Percentiles rank a stretch among this genome's conserved stretches.
Evolutionary conservation across 2,329 filamentous ascomycete species (phyloP).

Genomic region (Alternaria ethzedia): DNA sequence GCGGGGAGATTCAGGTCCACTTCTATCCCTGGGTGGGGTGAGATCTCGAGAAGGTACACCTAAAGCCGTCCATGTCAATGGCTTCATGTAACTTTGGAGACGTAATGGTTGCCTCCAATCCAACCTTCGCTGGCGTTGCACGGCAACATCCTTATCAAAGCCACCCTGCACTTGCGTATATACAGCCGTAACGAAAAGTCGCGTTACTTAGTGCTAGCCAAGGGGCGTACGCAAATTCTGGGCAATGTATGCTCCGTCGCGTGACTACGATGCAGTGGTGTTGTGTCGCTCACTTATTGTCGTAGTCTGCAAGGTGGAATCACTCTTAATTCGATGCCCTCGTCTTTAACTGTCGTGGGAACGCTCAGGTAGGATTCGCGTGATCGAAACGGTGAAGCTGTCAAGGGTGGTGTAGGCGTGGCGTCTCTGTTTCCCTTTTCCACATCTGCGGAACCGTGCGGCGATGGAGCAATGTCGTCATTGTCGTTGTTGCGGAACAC

Average conservation of each 20-base stretch:
- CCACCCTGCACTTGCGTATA: not conserved
- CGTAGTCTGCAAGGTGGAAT: not conserved
- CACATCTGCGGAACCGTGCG: not conserved
- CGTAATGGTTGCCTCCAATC: not conserved
- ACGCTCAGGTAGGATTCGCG: not conserved
- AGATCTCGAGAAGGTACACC: not conserved
- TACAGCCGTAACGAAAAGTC: not conserved
- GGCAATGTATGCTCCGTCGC: not conserved
- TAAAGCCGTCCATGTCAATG: not conserved
- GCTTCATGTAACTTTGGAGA: not conserved
- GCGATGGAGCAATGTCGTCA: not conserved
- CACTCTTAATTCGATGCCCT: not conserved
- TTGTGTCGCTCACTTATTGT: not conserved
- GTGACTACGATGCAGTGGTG: not conserved
- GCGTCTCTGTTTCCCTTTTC: not conserved
- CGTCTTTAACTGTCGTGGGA: not conserved
- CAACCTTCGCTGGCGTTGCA: not conserved
- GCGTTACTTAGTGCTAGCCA: not conserved
- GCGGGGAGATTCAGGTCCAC: not conserved
- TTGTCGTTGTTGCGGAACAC: constrained; percentile 34
- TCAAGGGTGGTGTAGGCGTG: not conserved
- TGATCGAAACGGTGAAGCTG: not conserved
- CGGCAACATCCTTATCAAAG: not conserved
- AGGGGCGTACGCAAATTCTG: not conserved
- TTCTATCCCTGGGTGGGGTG: not conserved